Base-by-base conservation (phyloP, 2,329 filamentous ascomycete genomes). In the Aureobasidium sp. region DNA sequence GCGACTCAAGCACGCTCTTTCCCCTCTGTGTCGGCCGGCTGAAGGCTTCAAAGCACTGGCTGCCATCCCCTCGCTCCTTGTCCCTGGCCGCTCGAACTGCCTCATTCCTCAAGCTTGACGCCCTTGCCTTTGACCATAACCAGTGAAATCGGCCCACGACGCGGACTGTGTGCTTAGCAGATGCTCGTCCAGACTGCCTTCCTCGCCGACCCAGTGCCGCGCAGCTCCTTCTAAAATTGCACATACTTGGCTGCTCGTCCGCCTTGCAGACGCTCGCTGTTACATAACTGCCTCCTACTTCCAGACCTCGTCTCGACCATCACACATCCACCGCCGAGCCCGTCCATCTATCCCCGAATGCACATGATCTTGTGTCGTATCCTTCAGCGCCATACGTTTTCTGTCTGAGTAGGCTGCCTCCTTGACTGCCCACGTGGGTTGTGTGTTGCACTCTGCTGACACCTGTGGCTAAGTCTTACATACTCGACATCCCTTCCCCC, bases 151-250 rank as follows among this genome's bases (percentile, higher is more conserved):
- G 44, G 44, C 32, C 54, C 54, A 59, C 54, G 42, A 39, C 25
- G 44, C 32, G 32, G 39, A 48, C 16, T 39, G 54, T 44, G 53
- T 57, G 54, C 54, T 37, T 32, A 39, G 54, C 54, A 58, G 32
- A 58, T 58, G 54, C 42, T 25, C 54, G 30, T 47, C 34, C 21
- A 42, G 34, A 57, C 21, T 53, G 32, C 48, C 32, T 63, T 45
- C 61, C 54, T 59, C 57, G 58, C 54, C 61, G 61, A 59, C 61
- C 37, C n/a, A 62, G 44, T 36, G 61, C 44, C 61, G 52, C 45
- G 53, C 53, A 37, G 25, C 44, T 59, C 11, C 21, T 59, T 30
- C 47, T 63, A 48, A 63, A 59, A 63, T 63, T 63, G 48, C 61
- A 62, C 61, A 63, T 63, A 63, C 48, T 63, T 63, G 34, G 36